Conservation (phyloP, 768 basidiomycete species). For the Psilocybe tampanensis region DNA sequence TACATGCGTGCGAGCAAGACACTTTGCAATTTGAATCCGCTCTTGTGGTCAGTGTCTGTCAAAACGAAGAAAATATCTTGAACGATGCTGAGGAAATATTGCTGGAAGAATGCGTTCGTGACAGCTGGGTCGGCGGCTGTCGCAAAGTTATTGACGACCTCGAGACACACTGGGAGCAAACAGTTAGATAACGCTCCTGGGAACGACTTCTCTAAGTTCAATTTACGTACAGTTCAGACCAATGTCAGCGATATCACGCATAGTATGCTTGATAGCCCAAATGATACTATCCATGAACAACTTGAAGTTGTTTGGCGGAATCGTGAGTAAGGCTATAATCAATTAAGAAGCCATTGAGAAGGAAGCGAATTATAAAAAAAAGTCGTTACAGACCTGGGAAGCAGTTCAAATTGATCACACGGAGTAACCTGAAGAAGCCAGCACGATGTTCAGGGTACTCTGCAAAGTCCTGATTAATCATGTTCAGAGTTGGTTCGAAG, state of each 20-base stretch:
- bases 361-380: slow-evolving; percentile 1
- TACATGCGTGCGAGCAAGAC: slow-evolving; percentile 92
- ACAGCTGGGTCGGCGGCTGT: slow-evolving; percentile 70
- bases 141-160: slow-evolving; percentile 95
- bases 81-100: slow-evolving; percentile 90
- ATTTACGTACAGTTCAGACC: slow-evolving; percentile 68
- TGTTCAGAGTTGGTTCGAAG: slow-evolving; percentile 94
- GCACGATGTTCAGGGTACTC: slow-evolving; percentile 98
- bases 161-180: slow-evolving; percentile 70
- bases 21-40: slow-evolving; percentile 95
- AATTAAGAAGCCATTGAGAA: slow-evolving; percentile 7
- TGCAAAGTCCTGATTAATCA: slow-evolving; percentile 99
- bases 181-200: neutral
- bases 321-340: slow-evolving; percentile 71
- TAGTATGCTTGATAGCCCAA: slow-evolving; percentile 99
- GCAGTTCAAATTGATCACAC: slow-evolving; percentile 90
- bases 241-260: slow-evolving; percentile 96
- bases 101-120: slow-evolving; percentile 93
- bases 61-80: slow-evolving; percentile 98
- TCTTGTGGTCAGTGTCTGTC: slow-evolving; percentile 98
- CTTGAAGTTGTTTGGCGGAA: slow-evolving; percentile 95
- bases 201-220: slow-evolving; percentile 6
- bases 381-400: slow-evolving; percentile 76
- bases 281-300: slow-evolving; percentile 97
- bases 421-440: slow-evolving; percentile 94